These are phyloP conservation scores for Carex kokanica DNA, from an alignment of 176 grass and related monocot genomes.

Conservation along the genomic window DNA sequence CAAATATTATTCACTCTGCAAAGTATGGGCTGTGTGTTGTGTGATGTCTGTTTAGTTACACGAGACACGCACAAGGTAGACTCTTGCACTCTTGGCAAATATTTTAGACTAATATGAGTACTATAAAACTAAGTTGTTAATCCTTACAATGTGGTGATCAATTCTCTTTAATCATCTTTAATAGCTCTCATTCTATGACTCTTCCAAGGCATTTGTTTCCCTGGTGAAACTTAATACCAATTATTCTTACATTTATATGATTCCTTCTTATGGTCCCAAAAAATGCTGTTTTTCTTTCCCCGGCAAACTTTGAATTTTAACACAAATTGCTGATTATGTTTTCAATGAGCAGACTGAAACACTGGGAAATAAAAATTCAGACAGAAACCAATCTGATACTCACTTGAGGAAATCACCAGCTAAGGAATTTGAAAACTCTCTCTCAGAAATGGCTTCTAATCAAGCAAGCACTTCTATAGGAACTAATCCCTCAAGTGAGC, in stretches of 20 bases:
- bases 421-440: slow-evolving; percentile 40
- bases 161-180: background rate
- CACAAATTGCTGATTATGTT: background rate
- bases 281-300: background rate
- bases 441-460: slow-evolving; percentile 28
- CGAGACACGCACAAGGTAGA: background rate
- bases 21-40: background rate
- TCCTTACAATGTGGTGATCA: background rate
- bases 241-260: background rate
- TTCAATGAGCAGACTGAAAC: slow-evolving; percentile 29
- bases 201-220: background rate
- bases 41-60: background rate
- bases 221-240: background rate
- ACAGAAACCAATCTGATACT: background rate
- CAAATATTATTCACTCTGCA: background rate
- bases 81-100: background rate
- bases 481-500: slow-evolving; percentile 19
- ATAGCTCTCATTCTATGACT: background rate
- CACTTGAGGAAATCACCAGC: slow-evolving; percentile 29
- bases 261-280: background rate
- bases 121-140: background rate
- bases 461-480: slow-evolving; percentile 44
- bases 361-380: slow-evolving; percentile 2
- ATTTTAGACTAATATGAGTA: background rate
- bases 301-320: background rate